These are phyloP conservation scores for Scedosporium boydii DNA, from an alignment of 2,329 filamentous ascomycete species.

Conservation along the genomic window DNA sequence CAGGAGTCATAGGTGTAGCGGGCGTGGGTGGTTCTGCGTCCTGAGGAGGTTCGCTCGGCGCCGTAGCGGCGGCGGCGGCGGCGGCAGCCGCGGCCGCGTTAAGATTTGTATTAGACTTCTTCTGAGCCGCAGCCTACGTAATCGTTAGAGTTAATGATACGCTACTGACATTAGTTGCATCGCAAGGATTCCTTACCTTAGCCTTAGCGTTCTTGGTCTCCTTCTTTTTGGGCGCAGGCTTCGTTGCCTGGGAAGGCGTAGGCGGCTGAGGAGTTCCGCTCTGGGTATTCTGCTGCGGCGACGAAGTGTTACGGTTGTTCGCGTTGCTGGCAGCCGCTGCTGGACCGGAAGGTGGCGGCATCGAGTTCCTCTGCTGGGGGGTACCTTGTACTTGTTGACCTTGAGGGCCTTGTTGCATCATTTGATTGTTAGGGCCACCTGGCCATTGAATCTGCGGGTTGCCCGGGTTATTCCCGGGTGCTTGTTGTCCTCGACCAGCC, in stretches of 20 bases:
- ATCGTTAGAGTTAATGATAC: background rate
- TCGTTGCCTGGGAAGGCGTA: conserved; percentile 64
- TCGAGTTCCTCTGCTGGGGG: conserved; percentile 57
- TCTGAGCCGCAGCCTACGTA: conserved; percentile 45
- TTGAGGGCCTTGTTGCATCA: conserved; percentile 29
- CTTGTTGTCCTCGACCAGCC: conserved; percentile 29
- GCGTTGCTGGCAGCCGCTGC: conserved; percentile 35
- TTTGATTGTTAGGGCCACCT: conserved; percentile 28
- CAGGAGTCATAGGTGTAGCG: conserved; percentile 55
- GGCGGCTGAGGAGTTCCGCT: conserved; percentile 55
- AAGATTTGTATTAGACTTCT: conserved; percentile 50
- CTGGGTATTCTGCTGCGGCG: conserved; percentile 44
- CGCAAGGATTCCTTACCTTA: conserved; percentile 45
- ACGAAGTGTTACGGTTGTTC: conserved; percentile 46
- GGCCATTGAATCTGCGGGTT: conserved; percentile 28
- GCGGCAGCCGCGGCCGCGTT: conserved; percentile 22
- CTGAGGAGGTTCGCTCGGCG: conserved; percentile 43
- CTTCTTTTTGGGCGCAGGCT: conserved; percentile 72
- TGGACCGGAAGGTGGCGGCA: conserved; percentile 58
- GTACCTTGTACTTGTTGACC: conserved; percentile 50
- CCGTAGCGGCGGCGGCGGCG: conserved; percentile 38
- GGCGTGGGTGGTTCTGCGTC: conserved; percentile 52
- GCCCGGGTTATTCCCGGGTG: conserved; percentile 14
- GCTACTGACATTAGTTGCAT: background rate
- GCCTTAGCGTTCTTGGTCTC: conserved; percentile 53